Base-by-base conservation (phyloP, 2,329 filamentous ascomycete genomes). In the Claviceps humidiphila region DNA sequence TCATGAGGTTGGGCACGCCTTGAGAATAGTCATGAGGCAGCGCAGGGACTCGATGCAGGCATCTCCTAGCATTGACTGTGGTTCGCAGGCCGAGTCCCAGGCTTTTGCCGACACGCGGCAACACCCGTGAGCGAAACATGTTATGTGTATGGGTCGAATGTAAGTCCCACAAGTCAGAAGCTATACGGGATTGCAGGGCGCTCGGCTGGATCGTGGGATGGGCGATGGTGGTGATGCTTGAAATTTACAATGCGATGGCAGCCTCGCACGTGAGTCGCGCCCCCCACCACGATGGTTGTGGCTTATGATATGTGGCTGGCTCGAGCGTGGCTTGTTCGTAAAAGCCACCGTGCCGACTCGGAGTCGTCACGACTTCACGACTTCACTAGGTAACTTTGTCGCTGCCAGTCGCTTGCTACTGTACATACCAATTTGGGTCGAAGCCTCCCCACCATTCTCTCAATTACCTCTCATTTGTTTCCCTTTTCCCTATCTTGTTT, bases 1-100 rank as follows among this genome's bases (percentile, higher is more conserved):
- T 82, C 64, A 95, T 74, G 55, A 97, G 75, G 14, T 81, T 80
- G n/a, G 81, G 77, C 5, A 95, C 74, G 54, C 75, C 78, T 45
- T 74, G 54, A 49, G 66, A 64, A 68, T 69, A 75, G 58, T 74
- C 64, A 52, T 77, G 71, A 38, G 60, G 61, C 57, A 80, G 68
- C 40, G 60, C 49, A n/a, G 75, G 74, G 24, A 80, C 63, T 43
- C 64, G 55, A 61, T 81, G 77, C 48, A 75, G 58, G 47, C 69
- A 68, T 56, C 76, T 71, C 51, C 67, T 59, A 54, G 60, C 58
- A 56, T 60, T 60, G 62, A 61, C 55, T 61, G 60, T 57, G 48
- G 69, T 66, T 61, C 64, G 61, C 58, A 63, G 58, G 59, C 61
- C 64, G 49, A 63, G 63, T 59, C 60, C 64, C 54, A 67, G 57